These are phyloP conservation scores for Lasiosphaeriaceae sp. DNA, from an alignment of 495 filamentous ascomycete species.

Conservation along the genomic window DNA sequence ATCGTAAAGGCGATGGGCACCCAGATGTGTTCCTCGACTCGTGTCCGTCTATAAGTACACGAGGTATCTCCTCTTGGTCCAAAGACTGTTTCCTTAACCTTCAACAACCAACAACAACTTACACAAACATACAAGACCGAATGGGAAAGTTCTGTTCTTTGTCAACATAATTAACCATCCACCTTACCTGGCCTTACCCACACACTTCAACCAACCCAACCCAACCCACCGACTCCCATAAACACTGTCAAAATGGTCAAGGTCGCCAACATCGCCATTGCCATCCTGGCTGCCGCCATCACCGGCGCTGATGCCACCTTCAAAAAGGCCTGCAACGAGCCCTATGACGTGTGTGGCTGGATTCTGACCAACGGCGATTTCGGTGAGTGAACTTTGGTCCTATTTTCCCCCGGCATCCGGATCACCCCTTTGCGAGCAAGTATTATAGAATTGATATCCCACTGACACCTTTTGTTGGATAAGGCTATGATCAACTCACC, in stretches of 20 bases:
- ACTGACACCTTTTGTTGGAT: not conserved
- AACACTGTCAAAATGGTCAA: slow-evolving; percentile 2
- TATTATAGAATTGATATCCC: no score
- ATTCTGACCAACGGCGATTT: not conserved
- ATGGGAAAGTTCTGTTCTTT: not conserved
- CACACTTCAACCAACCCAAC: not conserved
- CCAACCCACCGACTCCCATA: not conserved
- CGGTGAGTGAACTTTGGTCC: not conserved
- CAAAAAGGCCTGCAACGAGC: slow-evolving; percentile 1
- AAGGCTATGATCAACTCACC: not conserved
- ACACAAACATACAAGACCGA: not conserved
- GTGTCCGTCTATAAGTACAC: not conserved
- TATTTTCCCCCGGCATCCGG: not conserved
- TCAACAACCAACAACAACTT: not conserved
- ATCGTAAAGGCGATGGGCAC: not conserved
- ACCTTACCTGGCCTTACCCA: not conserved
- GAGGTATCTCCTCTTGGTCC: not conserved
- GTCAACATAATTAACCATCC: not conserved
- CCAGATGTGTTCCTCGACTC: not conserved
- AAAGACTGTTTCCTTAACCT: not conserved
- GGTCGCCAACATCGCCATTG: slow-evolving; percentile 1
- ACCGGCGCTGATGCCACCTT: slow-evolving; percentile 5
- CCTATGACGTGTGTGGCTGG: slow-evolving; percentile 10
- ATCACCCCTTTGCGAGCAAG: no score
- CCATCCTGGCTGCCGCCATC: slow-evolving; percentile 6